A percentile compares a stretch with the other conserved stretches of the same genome.
phyloP scores from a whole-genome alignment of 257 asterid genomes.

The Parsonsia alboflavescens region DNA sequence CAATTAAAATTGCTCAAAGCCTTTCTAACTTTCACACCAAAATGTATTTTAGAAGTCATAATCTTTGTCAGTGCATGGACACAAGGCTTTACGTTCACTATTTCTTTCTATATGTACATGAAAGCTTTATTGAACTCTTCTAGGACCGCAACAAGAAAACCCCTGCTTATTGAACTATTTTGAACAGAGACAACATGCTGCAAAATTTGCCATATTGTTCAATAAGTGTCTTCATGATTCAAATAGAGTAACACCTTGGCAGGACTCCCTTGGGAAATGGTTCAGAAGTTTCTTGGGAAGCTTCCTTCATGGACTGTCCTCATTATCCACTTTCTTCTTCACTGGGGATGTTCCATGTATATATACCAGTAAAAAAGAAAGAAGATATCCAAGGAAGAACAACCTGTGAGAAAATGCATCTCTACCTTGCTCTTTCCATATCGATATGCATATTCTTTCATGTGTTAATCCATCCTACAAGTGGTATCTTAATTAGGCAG shows the following conservation, averaged over 20 bases:
- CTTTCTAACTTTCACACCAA: too few relatives aligned
- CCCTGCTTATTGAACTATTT: background rate
- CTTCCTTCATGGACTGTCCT: conserved; percentile 4
- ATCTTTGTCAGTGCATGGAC: too few relatives aligned
- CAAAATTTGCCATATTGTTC: background rate
- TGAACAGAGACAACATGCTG: background rate
- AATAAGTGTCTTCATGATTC: background rate
- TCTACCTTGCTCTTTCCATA: conserved; percentile 8
- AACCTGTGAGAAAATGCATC: conserved; percentile 15
- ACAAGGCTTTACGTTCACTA: too few relatives aligned
- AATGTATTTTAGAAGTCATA: too few relatives aligned
- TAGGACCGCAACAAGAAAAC: background rate
- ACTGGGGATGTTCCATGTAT: background rate
- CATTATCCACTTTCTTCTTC: background rate
- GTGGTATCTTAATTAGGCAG: background rate
- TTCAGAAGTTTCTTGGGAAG: conserved; percentile 12
- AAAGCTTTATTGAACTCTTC: background rate
- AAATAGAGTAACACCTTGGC: background rate
- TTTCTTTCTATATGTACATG: too few relatives aligned
- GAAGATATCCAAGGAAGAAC: background rate
- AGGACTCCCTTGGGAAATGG: background rate
- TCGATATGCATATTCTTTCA: conserved; percentile 11
- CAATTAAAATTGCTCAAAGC: too few relatives aligned
- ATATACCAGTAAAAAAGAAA: background rate
- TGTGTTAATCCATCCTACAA: conserved; percentile 1